Conservation (phyloP, 805 yeast species). For the Novakomyces olei region DNA sequence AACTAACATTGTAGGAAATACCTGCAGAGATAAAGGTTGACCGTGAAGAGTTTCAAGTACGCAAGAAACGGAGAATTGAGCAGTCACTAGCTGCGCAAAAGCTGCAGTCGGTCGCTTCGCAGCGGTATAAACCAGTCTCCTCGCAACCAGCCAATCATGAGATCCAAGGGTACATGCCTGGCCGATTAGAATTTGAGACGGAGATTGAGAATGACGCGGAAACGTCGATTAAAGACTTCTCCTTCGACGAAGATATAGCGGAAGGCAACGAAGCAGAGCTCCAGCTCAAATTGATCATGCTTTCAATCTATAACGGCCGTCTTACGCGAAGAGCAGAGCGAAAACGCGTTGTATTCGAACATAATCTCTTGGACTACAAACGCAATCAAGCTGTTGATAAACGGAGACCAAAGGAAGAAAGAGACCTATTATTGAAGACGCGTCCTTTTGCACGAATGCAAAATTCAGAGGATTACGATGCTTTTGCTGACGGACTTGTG, state of each 20-base stretch:
- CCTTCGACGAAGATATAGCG: constrained; percentile 58
- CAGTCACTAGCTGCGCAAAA: too few relatives aligned
- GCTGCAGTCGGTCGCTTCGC: constrained; percentile 30
- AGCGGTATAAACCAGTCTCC: constrained; percentile 70
- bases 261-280: constrained; percentile 62
- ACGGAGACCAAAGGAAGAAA: constrained; percentile 69
- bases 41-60: constrained; percentile 45
- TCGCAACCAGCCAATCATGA: constrained; percentile 94
- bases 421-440: constrained; percentile 51
- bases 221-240: constrained; percentile 78
- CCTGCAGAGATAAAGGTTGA: too few relatives aligned
- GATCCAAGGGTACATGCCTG: constrained; percentile 96
- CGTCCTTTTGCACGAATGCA: constrained; percentile 66
- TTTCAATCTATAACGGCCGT: constrained; percentile 76
- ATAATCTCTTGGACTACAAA: constrained; percentile 64
- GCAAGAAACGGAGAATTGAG: constrained; percentile 51
- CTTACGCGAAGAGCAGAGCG: constrained; percentile 83
- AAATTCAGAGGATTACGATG: constrained; percentile 60
- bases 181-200: constrained; percentile 85
- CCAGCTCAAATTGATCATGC: constrained; percentile 64
- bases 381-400: constrained; percentile 65
- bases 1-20: too few relatives aligned
- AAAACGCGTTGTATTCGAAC: constrained; percentile 57
- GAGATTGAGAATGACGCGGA: constrained; percentile 97
- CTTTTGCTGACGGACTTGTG: constrained; percentile 47